Evolutionary conservation across 176 grass and related monocot species (phyloP), one percentile per base, ranked within the genome.

Genomic region (Musa itinerans): DNA sequence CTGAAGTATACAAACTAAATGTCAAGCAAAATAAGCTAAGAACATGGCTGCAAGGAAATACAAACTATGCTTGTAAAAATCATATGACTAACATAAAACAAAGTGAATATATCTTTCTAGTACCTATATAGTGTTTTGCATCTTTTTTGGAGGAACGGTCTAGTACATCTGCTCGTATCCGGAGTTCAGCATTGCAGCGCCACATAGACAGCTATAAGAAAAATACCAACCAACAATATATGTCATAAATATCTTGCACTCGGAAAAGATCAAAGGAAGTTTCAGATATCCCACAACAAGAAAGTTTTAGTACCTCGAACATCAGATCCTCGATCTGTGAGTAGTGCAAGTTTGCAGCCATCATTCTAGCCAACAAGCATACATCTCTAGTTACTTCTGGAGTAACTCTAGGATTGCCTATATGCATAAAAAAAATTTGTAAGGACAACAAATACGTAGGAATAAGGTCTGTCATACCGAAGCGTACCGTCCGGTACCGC

Each of bases 311-410:
- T 73, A 97, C 94, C 90, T 97, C 94, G 87, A 97, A 97, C 94
- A 97, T 97, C 16, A 93, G 72, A 83, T 97, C 94, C 64, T 97
- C 94, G 62, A 98, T 91, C 57, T 98, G 90, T n/a, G 94, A 89
- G 78, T 98, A 93, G 34, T 93, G 93, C 82, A 98, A 79, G 55
- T 93, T 98, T 66, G 90, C 88, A 80, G 90, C 94, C 90, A 98
- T 93, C 90, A 93, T 88, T 85, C 94, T 87, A 80, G 90, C 90
- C 83, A 98, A 89, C 82, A 98, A 83, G 72, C 94, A 98, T 77
- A 91, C 94, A 76, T 97, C 94, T 80, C 90, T 97, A 65, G 93
- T 97, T 79, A 97, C 93, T 78, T 97, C 93, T 53, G 93, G 89
- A 76, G 93, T 96, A 56, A 96, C 93, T 79, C 93, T 96, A 76